These are phyloP conservation scores for Phaeodactylum tricornutum DNA, from an alignment of 108 stramenopile genomes.

Conservation along the genomic window DNA sequence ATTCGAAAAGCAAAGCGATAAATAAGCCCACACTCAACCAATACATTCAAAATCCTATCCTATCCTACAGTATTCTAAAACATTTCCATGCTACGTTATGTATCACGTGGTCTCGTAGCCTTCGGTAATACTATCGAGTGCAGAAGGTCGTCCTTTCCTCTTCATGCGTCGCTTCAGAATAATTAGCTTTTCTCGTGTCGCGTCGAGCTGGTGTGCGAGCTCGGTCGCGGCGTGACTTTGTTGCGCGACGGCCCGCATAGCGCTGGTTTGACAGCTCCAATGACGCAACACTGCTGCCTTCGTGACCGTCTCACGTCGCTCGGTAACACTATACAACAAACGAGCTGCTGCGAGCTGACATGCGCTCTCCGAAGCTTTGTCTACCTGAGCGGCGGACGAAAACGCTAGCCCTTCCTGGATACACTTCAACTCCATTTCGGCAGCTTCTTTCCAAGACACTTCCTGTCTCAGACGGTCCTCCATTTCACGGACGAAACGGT, in stretches of 20 bases:
- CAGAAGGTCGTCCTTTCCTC: not conserved
- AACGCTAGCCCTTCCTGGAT: too few species aligned
- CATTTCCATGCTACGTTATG: not conserved
- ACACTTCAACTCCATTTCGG: not conserved
- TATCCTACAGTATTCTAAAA: not conserved
- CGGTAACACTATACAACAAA: too few species aligned
- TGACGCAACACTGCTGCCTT: not conserved
- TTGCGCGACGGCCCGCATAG: conserved; percentile 2
- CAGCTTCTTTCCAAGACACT: conserved; percentile 1
- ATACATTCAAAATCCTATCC: not conserved
- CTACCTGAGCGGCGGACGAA: too few species aligned
- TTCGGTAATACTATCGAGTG: not conserved
- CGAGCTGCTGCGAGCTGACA: too few species aligned
- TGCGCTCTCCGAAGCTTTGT: too few species aligned
- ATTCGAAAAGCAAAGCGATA: conserved; percentile 21
- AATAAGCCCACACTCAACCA: not conserved
- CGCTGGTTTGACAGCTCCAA: not conserved
- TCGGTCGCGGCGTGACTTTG: conserved; percentile 5
- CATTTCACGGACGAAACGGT: not conserved
- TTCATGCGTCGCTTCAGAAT: conserved; percentile 12
- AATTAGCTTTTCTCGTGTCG: conserved; percentile 12
- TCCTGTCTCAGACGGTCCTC: not conserved
- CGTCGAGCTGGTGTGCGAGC: conserved; percentile 10
- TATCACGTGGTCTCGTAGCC: not conserved
- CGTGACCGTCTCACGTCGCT: too few species aligned